These are phyloP conservation scores for Misopates orontium DNA, from an alignment of 257 asterid genomes.

Conservation along the genomic window DNA sequence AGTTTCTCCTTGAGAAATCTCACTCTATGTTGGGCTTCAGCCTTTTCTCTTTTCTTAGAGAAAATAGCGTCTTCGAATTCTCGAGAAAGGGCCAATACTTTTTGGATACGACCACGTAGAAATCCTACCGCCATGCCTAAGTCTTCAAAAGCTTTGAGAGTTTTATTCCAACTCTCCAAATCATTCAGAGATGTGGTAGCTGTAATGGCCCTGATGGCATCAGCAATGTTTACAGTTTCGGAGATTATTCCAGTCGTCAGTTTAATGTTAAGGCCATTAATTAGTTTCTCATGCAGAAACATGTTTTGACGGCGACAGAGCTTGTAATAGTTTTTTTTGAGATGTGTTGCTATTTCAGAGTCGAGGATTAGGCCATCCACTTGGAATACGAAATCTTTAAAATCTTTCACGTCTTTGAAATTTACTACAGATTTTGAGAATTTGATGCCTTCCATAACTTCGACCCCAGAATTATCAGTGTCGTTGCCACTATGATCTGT, in stretches of 20 bases:
- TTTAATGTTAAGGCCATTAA: conserved; percentile 51
- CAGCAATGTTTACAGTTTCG: conserved; percentile 63
- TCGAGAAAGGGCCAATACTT: conserved; percentile 29
- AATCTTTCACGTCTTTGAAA: conserved; percentile 46
- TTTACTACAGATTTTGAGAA: conserved; percentile 25
- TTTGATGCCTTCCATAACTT: conserved; percentile 34
- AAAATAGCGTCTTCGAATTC: conserved; percentile 26
- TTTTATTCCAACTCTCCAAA: conserved; percentile 52
- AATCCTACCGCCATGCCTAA: conserved; percentile 76
- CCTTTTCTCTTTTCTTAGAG: conserved; percentile 37
- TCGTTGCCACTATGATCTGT: conserved; percentile 13
- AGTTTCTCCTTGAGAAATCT: conserved; percentile 32
- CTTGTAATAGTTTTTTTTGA: conserved; percentile 46
- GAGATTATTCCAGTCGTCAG: conserved; percentile 54
- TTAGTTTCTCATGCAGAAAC: conserved; percentile 55
- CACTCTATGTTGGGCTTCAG: conserved; percentile 34
- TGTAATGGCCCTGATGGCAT: conserved; percentile 49
- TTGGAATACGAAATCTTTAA: conserved; percentile 48
- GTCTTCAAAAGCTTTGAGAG: conserved; percentile 57
- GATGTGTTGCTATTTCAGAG: conserved; percentile 44
- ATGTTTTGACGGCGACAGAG: conserved; percentile 56
- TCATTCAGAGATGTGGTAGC: conserved; percentile 10
- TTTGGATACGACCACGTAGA: conserved; percentile 42
- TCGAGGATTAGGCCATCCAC: conserved; percentile 56
- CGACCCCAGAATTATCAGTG: conserved; percentile 20